A percentile compares a stretch with the other conserved stretches of the same genome.
These are phyloP conservation scores for Backusella tuberculispora DNA, from an alignment of 192 early-diverging fungal genomes.

Conservation along the genomic window DNA sequence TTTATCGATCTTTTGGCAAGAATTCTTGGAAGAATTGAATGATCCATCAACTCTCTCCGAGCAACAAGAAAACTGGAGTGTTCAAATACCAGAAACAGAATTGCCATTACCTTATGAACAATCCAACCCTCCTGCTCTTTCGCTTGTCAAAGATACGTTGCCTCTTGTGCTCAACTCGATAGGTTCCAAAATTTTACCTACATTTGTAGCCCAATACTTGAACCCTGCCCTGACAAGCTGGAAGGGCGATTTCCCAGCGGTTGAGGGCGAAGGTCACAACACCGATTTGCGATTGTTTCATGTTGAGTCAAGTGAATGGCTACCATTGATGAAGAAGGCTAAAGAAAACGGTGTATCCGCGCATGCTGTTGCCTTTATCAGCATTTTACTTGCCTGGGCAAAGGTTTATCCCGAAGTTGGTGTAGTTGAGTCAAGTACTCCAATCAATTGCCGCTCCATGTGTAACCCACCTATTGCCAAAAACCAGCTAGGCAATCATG, in stretches of 20 bases:
- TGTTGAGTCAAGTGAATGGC: background rate
- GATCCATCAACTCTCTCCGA: background rate
- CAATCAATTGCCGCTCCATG: constrained; percentile 32
- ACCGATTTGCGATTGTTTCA: background rate
- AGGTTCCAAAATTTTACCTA: constrained; percentile 7
- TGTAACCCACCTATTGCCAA: constrained; percentile 24
- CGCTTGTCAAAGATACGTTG: constrained; percentile 10
- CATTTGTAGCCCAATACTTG: background rate
- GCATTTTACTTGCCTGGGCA: constrained; percentile 13
- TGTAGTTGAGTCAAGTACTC: constrained; percentile 4
- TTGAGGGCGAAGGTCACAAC: constrained; percentile 13
- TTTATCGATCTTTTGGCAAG: constrained; percentile 29
- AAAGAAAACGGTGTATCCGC: constrained; percentile 20
- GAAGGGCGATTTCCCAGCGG: constrained; percentile 28
- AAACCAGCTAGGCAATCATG: constrained; percentile 34
- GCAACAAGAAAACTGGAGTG: constrained; percentile 6
- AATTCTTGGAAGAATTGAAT: constrained; percentile 23
- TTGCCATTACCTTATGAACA: constrained; percentile 17
- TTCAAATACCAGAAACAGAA: background rate
- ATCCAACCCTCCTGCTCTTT: constrained; percentile 10
- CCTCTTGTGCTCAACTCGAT: constrained; percentile 21
- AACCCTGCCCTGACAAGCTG: constrained; percentile 8
- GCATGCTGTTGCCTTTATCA: constrained; percentile 11
- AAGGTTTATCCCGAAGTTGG: constrained; percentile 15
- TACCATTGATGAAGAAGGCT: background rate